Percentiles rank a stretch among this genome's conserved stretches.
These are phyloP conservation scores for Pythium aphanidermatum DNA, from an alignment of 352 stramenopile genomes.

Conservation along the genomic window DNA sequence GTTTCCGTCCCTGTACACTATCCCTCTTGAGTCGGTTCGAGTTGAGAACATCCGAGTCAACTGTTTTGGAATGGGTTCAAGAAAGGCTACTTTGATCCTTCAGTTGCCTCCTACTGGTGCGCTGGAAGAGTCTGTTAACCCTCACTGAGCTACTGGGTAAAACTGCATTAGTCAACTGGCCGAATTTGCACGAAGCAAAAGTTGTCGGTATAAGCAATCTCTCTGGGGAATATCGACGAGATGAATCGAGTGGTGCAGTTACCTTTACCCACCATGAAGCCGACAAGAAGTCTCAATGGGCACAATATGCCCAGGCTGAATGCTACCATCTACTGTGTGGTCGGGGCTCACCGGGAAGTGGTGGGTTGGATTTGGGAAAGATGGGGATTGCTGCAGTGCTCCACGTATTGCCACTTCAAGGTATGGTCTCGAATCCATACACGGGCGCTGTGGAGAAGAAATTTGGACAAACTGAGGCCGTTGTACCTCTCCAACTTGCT, in stretches of 20 bases:
- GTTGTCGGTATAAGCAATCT: slow-evolving; percentile 75
- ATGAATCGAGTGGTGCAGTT: slow-evolving; percentile 18
- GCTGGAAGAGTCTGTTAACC: slow-evolving; percentile 18
- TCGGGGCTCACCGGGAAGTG: slow-evolving; percentile 76
- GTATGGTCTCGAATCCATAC: slow-evolving; percentile 92
- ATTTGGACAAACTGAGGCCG: slow-evolving; percentile 92
- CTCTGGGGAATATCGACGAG: slow-evolving; percentile 52
- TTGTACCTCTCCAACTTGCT: slow-evolving; percentile 95
- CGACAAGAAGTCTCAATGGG: slow-evolving; percentile 62
- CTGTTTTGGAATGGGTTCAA: slow-evolving; percentile 91
- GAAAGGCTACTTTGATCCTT: slow-evolving; percentile 74
- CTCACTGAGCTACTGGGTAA: slow-evolving; percentile 44
- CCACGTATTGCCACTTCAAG: slow-evolving; percentile 85
- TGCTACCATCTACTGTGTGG: slow-evolving; percentile 68
- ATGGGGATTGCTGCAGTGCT: slow-evolving; percentile 56
- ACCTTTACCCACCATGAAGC: slow-evolving; percentile 37
- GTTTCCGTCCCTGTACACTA: slow-evolving; percentile 70
- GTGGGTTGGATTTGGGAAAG: slow-evolving; percentile 91
- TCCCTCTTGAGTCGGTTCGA: slow-evolving; percentile 41
- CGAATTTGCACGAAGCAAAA: slow-evolving; percentile 95
- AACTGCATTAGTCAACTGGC: slow-evolving; percentile 96
- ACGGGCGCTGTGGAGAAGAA: slow-evolving; percentile 95
- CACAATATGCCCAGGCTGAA: slow-evolving; percentile 59
- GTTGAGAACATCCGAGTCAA: slow-evolving; percentile 86
- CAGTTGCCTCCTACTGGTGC: slow-evolving; percentile 29